These are phyloP conservation scores for Delitschia confertaspora DNA, from an alignment of 495 filamentous ascomycete species.

Conservation along the genomic window DNA sequence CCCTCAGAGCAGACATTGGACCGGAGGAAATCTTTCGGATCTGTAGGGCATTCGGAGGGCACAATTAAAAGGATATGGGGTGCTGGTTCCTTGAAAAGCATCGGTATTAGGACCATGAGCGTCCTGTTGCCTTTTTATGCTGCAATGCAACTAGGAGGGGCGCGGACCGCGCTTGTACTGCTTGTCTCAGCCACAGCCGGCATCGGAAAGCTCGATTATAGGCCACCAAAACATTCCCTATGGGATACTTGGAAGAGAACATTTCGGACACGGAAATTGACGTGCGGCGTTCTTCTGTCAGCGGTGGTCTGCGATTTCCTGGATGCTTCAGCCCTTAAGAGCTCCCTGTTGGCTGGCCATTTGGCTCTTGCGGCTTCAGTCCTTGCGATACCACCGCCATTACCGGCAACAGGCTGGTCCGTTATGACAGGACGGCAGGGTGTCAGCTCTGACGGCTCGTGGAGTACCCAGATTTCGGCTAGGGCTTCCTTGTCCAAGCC, in stretches of 20 bases:
- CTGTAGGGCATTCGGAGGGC: constrained; percentile 3
- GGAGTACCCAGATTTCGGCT: constrained; percentile 1
- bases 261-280: constrained; percentile 30
- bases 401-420: constrained; percentile 23
- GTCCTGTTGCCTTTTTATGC: constrained; percentile 51
- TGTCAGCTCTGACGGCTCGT: background rate
- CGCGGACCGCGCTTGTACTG: constrained; percentile 44
- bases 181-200: constrained; percentile 40
- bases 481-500: constrained; percentile 19
- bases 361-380: constrained; percentile 16
- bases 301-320: constrained; percentile 20
- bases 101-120: constrained; percentile 26
- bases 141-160: constrained; percentile 46
- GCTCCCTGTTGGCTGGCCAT: constrained; percentile 7
- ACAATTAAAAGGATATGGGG: constrained; percentile 3
- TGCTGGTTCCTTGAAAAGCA: constrained; percentile 1
- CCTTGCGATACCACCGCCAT: constrained; percentile 23
- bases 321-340: background rate
- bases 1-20: constrained; percentile 28
- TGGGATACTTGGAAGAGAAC: constrained; percentile 29
- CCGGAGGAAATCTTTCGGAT: constrained; percentile 30
- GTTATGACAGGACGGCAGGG: constrained; percentile 8
- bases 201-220: constrained; percentile 28
- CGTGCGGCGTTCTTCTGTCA: constrained; percentile 20
- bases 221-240: constrained; percentile 15